phyloP scores from a whole-genome alignment of 176 grass and related monocot genomes.

The Oryza officinalis region DNA sequence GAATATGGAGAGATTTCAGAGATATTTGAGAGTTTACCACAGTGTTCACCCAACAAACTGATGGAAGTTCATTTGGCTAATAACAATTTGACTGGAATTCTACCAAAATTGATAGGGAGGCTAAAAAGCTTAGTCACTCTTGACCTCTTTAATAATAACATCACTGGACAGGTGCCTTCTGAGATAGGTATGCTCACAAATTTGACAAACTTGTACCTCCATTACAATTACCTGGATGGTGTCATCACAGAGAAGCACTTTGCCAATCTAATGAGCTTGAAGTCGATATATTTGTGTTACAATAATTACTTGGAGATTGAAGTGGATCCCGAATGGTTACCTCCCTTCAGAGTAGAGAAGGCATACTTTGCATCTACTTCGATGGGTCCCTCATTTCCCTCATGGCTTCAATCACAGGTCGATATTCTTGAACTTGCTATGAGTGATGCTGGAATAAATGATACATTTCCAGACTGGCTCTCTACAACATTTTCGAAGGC shows the following conservation, averaged over 20 bases:
- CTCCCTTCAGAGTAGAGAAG: not conserved
- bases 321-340: slow-evolving; percentile 22
- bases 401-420: slow-evolving; percentile 25
- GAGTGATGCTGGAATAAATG: too few species aligned
- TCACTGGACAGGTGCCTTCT: not conserved
- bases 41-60: not conserved
- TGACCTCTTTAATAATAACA: not conserved
- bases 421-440: not conserved
- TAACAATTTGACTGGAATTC: not conserved
- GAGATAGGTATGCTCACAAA: not conserved
- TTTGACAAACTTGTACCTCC: not conserved
- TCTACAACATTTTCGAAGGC: not conserved
- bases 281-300: not conserved
- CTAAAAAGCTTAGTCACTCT: not conserved
- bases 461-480: slow-evolving; percentile 17
- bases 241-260: slow-evolving; percentile 15
- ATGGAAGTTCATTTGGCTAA: not conserved
- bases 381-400: slow-evolving; percentile 27
- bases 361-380: not conserved
- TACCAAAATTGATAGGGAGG: not conserved
- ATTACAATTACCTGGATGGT: not conserved
- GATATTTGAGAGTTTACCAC: not conserved
- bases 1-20: slow-evolving; percentile 16
- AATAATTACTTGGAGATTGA: slow-evolving; percentile 3
- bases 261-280: not conserved